Conservation (phyloP, 2,329 filamentous ascomycete genomes). For the Aspergillus fijiensis region DNA sequence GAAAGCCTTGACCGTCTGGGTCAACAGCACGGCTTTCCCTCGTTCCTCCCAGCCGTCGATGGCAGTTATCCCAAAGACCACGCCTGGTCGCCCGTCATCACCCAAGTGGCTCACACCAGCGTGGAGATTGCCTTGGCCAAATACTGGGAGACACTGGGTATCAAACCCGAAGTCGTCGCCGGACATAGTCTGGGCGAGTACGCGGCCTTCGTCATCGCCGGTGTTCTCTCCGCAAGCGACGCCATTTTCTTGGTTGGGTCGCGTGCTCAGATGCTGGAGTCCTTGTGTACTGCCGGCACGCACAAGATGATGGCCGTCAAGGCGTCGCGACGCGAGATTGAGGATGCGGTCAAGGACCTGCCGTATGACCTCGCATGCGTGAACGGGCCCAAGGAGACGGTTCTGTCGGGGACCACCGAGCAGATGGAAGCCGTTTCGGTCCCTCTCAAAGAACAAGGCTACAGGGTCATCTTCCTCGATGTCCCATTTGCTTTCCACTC, state of each 20-base stretch:
- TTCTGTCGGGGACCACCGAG: conserved; percentile 61
- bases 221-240: conserved; percentile 35
- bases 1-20: conserved; percentile 27
- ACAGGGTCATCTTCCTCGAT: conserved; percentile 63
- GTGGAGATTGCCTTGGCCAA: conserved; percentile 43
- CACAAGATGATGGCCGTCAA: conserved; percentile 67
- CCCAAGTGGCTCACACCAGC: conserved; percentile 40
- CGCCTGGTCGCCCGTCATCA: conserved; percentile 13
- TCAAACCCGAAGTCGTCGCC: conserved; percentile 54
- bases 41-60: conserved; percentile 24
- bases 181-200: conserved; percentile 45
- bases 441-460: conserved; percentile 51
- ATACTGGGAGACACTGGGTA: conserved; percentile 32
- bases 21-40: conserved; percentile 23
- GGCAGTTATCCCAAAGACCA: conserved; percentile 32
- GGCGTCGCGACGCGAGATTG: conserved; percentile 41
- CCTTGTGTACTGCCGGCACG: conserved; percentile 64
- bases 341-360: conserved; percentile 30
- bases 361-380: conserved; percentile 64
- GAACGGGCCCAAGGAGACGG: conserved; percentile 73
- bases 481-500: conserved; percentile 60
- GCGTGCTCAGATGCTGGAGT: conserved; percentile 66
- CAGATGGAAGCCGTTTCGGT: conserved; percentile 56
- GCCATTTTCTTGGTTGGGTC: conserved; percentile 65
- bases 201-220: conserved; percentile 34